phyloP scores from a whole-genome alignment of 352 stramenopile species.

The Phytophthora tubulina region DNA sequence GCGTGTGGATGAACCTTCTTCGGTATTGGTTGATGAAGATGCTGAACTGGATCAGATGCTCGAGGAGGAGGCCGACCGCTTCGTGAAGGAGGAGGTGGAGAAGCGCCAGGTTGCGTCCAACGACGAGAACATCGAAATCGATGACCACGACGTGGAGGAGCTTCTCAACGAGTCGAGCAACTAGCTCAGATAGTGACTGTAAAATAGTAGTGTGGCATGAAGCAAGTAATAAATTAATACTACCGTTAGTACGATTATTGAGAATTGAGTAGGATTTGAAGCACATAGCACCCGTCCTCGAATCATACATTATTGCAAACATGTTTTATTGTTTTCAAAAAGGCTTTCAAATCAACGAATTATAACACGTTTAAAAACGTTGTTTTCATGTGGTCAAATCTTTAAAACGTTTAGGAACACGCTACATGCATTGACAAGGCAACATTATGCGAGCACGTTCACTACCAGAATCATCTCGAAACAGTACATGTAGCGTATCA shows the following conservation, averaged over 20 bases:
- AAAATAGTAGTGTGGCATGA: conserved; percentile 40
- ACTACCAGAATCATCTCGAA: too few species aligned
- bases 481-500: too few species aligned
- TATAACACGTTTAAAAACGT: too few species aligned
- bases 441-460: too few species aligned
- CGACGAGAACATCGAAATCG: conserved; percentile 54
- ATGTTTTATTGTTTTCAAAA: too few species aligned
- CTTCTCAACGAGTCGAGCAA: conserved; percentile 53
- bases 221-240: conserved; percentile 35
- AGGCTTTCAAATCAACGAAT: too few species aligned
- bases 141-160: conserved; percentile 75
- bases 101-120: conserved; percentile 30
- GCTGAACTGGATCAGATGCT: conserved; percentile 66
- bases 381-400: too few species aligned
- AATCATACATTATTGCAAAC: too few species aligned
- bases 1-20: conserved; percentile 46
- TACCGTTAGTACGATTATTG: background rate
- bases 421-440: too few species aligned
- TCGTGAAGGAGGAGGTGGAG: conserved; percentile 66
- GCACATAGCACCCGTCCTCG: too few species aligned
- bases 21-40: conserved; percentile 29
- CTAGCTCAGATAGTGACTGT: conserved; percentile 29
- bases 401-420: too few species aligned
- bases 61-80: conserved; percentile 66
- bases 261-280: too few species aligned